Evolutionary conservation across 225 moss, liverwort and hornwort genomes (phyloP).

Genomic region (Physcomitrium patens): DNA sequence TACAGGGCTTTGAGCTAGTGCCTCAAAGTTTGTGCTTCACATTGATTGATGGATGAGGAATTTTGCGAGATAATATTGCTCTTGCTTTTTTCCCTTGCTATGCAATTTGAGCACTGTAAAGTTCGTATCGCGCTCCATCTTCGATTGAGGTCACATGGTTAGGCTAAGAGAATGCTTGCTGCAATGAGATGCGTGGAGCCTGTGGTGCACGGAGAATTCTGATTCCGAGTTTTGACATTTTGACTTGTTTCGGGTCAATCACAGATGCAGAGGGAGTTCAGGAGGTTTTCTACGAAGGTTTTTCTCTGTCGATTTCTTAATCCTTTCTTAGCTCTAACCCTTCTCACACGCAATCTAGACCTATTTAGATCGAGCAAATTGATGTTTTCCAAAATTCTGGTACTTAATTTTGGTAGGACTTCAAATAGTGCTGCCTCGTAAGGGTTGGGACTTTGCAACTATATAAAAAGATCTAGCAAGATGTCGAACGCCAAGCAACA

Average conservation of each 20-base stretch:
- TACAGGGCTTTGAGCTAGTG: neutral
- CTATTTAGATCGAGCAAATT: neutral
- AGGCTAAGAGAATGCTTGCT: no score
- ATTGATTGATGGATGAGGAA: neutral
- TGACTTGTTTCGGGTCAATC: neutral
- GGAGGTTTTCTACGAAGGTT: neutral
- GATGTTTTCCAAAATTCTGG: neutral
- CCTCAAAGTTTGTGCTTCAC: neutral
- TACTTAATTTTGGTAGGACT: neutral
- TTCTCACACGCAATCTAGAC: neutral
- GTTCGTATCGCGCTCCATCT: no score
- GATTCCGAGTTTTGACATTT: constrained; percentile 5
- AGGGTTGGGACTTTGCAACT: constrained; percentile 1
- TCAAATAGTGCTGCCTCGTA: neutral
- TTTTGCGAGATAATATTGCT: neutral
- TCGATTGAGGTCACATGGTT: no score
- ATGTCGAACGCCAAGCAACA: constrained; percentile 78
- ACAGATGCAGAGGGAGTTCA: constrained; percentile 23
- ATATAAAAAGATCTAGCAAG: constrained; percentile 16
- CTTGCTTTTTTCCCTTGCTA: no score
- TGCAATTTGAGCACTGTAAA: no score
- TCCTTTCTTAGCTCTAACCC: neutral
- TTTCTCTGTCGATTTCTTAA: constrained; percentile 1
- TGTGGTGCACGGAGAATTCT: neutral
- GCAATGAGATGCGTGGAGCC: no score